Percentiles rank a stretch among this genome's conserved stretches.
phyloP scores from a whole-genome alignment of 257 asterid genomes.

The Solanum bulbocastanum region DNA sequence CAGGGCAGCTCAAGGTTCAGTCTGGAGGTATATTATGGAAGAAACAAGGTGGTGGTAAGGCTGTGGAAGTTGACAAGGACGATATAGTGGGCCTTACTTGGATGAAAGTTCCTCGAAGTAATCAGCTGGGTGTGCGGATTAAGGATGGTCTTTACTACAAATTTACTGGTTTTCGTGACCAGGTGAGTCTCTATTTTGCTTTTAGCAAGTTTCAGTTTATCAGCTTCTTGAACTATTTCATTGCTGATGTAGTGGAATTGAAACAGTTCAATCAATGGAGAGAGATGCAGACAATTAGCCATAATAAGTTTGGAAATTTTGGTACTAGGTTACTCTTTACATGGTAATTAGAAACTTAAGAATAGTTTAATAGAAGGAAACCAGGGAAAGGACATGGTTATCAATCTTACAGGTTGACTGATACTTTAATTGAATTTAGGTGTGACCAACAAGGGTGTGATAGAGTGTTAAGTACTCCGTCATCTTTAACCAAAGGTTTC shows the following conservation, averaged over 20 bases:
- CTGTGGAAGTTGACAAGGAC: conserved; percentile 81
- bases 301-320: background rate
- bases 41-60: conserved; percentile 94
- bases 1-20: conserved; percentile 82
- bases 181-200: conserved; percentile 27
- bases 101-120: conserved; percentile 90
- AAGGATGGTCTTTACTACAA: conserved; percentile 85
- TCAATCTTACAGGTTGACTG: background rate
- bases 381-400: background rate
- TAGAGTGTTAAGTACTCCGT: background rate
- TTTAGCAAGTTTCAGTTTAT: background rate
- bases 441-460: background rate
- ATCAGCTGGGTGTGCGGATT: conserved; percentile 85
- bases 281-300: background rate
- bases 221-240: background rate
- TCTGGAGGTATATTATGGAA: conserved; percentile 83
- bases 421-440: background rate
- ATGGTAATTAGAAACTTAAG: background rate
- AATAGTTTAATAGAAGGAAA: background rate
- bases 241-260: background rate
- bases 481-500: background rate
- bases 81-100: conserved; percentile 66
- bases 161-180: conserved; percentile 90
- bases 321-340: background rate
- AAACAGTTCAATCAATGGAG: background rate